Evolutionary conservation across 768 basidiomycete genomes (phyloP), one percentile per base, ranked within the genome.

Genomic region (Podaxis carcinomalis): DNA sequence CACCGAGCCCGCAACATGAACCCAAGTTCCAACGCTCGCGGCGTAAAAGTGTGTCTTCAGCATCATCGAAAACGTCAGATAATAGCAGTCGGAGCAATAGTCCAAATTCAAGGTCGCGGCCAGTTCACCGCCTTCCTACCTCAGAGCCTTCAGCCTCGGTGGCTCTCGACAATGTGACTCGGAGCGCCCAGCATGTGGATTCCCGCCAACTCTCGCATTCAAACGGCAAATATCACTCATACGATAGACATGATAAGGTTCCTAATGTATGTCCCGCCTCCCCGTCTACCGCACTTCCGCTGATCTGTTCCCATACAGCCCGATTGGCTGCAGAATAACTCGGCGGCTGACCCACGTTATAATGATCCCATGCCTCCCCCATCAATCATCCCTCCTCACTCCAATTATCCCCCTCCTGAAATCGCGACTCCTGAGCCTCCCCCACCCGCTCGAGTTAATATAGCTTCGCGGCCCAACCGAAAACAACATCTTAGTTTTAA

Each of bases 111-210:
- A 79, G 78, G 36, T 75, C 81, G 39, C 82, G 80, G 59, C 74
- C 86, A 10, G 78, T 88, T 42, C 88, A 90, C 68, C 82, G 88
- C 40, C 76, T 90, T 21, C 89, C 90, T 19, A 73, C 80, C 11
- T 74, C 47, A 66, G 44, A 70, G 21, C 65, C 71, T 64, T 66
- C 69, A 50, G 64, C 71, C 60, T 68, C 72, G 56, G 75, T 61
- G 63, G 27, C 16, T 32, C 23, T 44, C 57, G 59, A 57, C 37
- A 67, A 68, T 63, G 65, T 66, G 32, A 51, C 69, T 68, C 57
- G 72, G 69, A 40, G 56, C 65, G 52, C 72, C 55, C 74, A 64
- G 55, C 76, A 78, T 63, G 80, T 78, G 16, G 77, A 73, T 36
- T 56, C 65, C 54, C 68, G 65, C 37, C 66, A 56, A 59, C 19